These are phyloP conservation scores for Leccinum subgranulosum DNA, from an alignment of 768 basidiomycete species.

Conservation along the genomic window DNA sequence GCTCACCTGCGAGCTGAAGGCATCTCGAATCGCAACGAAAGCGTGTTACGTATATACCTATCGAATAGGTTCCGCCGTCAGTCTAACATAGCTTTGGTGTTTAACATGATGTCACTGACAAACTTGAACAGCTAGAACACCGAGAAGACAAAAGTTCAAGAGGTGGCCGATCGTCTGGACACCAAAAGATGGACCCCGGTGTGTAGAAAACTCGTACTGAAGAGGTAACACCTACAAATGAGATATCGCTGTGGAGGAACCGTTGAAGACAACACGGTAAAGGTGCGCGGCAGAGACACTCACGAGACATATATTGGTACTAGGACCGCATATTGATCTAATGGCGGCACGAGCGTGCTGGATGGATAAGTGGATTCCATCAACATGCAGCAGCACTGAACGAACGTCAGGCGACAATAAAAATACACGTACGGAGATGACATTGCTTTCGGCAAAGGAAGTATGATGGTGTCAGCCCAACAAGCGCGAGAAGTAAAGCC, in stretches of 20 bases:
- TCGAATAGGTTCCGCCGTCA: background rate
- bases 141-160: conserved; percentile 8
- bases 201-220: background rate
- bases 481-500: background rate
- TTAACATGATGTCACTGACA: background rate
- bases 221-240: conserved; percentile 2
- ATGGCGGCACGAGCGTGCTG: background rate
- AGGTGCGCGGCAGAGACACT: background rate
- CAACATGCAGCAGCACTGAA: background rate
- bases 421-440: background rate
- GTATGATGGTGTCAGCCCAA: background rate
- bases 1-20: conserved; percentile 7
- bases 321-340: background rate
- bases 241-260: background rate
- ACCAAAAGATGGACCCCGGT: background rate
- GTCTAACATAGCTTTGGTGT: background rate
- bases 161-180: conserved; percentile 7
- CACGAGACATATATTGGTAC: conserved; percentile 9
- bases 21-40: conserved; percentile 3
- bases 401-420: background rate
- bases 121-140: conserved; percentile 3
- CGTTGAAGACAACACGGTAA: too few species aligned
- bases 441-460: background rate
- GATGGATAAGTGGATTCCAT: background rate
- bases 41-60: conserved; percentile 5